phyloP scores from a whole-genome alignment of 768 basidiomycete species.

The Pulveroboletus ravenelii region DNA sequence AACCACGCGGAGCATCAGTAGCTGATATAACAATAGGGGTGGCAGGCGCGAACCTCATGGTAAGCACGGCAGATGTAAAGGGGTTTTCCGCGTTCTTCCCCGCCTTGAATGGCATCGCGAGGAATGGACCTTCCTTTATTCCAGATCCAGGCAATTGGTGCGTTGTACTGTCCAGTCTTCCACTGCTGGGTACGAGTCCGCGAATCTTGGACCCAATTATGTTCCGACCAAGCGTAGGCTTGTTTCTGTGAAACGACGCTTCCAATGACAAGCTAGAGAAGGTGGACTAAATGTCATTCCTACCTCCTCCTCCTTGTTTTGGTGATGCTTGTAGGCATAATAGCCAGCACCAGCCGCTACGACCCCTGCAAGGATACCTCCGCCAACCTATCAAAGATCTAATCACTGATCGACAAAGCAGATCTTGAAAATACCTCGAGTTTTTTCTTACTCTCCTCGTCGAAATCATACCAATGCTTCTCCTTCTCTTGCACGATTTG shows the following conservation, averaged over 20 bases:
- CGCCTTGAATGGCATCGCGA: slow-evolving; percentile 50
- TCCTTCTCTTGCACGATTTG: slow-evolving; percentile 40
- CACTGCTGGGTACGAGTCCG: slow-evolving; percentile 48
- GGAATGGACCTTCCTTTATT: slow-evolving; percentile 59
- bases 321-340: slow-evolving; percentile 50
- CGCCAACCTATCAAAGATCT: slow-evolving; percentile 48
- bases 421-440: slow-evolving; percentile 41
- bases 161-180: slow-evolving; percentile 38
- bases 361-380: slow-evolving; percentile 54
- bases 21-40: not conserved
- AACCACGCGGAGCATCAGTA: slow-evolving; percentile 7
- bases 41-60: slow-evolving; percentile 42
- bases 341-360: slow-evolving; percentile 49
- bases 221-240: slow-evolving; percentile 44
- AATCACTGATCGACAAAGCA: not conserved
- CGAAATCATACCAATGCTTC: slow-evolving; percentile 53
- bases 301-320: slow-evolving; percentile 56
- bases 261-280: not conserved
- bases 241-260: slow-evolving; percentile 37
- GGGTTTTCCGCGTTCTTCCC: slow-evolving; percentile 45
- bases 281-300: not conserved
- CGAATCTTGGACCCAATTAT: slow-evolving; percentile 56
- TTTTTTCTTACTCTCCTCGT: slow-evolving; percentile 52
- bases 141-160: slow-evolving; percentile 59
- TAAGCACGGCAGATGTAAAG: slow-evolving; percentile 60